A percentile compares a stretch with the other conserved stretches of the same genome.
phyloP scores from a whole-genome alignment of 108 stramenopile species.

The Schizochytrium sp. region DNA sequence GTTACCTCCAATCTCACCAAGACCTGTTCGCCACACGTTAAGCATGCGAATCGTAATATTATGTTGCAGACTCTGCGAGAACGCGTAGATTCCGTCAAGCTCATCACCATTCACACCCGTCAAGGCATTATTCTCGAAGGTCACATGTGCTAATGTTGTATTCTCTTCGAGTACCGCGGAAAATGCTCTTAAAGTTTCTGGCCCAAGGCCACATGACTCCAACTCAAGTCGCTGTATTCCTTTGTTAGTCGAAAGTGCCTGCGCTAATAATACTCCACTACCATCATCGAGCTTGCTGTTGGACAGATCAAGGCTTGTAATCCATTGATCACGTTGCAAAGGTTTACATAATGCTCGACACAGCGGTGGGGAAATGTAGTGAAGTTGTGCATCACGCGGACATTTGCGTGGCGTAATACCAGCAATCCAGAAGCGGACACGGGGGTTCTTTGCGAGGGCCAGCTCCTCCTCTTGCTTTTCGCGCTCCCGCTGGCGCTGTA shows the following conservation, averaged over 20 bases:
- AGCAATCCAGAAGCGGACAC: not conserved
- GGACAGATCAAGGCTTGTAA: constrained; percentile 43
- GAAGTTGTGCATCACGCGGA: constrained; percentile 24
- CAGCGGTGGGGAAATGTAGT: not conserved
- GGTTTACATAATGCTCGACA: not conserved
- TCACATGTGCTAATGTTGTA: not conserved
- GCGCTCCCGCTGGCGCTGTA: constrained; percentile 31
- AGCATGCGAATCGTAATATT: constrained; percentile 56
- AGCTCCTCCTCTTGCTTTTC: constrained; percentile 10
- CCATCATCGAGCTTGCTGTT: constrained; percentile 33
- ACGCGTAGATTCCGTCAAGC: constrained; percentile 8
- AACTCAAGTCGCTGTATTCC: constrained; percentile 29
- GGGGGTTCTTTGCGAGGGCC: not conserved
- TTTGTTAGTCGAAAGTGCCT: not conserved
- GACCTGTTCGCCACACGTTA: constrained; percentile 59
- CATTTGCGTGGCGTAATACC: not conserved
- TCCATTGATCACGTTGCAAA: not conserved
- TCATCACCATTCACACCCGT: constrained; percentile 32
- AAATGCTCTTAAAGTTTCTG: not conserved
- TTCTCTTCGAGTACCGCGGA: constrained; percentile 10
- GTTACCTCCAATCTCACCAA: not conserved
- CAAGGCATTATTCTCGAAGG: constrained; percentile 34
- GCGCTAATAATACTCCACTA: constrained; percentile 3
- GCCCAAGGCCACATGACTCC: constrained; percentile 19
- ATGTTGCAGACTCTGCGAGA: not conserved